phyloP scores from a whole-genome alignment of 371 early-diverging fungal species.

The Rhizopus sp. region DNA sequence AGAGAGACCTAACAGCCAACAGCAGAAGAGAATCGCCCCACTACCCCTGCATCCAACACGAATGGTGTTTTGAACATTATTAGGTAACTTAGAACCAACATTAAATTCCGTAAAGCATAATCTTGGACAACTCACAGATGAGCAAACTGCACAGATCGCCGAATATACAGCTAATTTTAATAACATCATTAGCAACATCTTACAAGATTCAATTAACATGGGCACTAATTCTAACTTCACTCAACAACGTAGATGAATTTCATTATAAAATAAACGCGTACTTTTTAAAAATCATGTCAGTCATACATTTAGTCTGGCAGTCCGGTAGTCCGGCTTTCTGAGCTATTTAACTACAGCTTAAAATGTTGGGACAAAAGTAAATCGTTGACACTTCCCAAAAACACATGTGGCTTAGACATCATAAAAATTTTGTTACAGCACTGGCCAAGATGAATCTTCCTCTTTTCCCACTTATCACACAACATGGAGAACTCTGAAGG shows the following conservation, averaged over 20 bases:
- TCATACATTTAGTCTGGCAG: too few relatives aligned
- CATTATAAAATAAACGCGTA: too few relatives aligned
- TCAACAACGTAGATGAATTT: too few relatives aligned
- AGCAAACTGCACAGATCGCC: not conserved
- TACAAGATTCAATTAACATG: not conserved
- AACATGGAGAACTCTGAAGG: constrained; percentile 74
- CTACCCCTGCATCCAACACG: not conserved
- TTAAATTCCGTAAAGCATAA: not conserved
- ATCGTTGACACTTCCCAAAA: not conserved
- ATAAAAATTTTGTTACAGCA: constrained; percentile 26
- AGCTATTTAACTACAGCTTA: too few relatives aligned
- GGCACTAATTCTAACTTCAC: not conserved
- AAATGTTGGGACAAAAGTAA: too few relatives aligned
- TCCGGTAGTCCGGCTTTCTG: too few relatives aligned
- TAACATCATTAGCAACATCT: not conserved
- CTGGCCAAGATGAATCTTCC: constrained; percentile 12
- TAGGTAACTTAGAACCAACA: not conserved
- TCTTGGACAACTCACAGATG: not conserved
- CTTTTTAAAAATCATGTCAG: too few relatives aligned
- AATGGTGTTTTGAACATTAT: not conserved
- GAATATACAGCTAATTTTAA: not conserved
- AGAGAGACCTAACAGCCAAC: not conserved
- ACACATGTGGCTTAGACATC: constrained; percentile 19
- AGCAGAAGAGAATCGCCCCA: not conserved
- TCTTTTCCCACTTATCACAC: constrained; percentile 29